phyloP scores from a whole-genome alignment of 2,329 filamentous ascomycete genomes.

The Chrysosporium keratinophilum region DNA sequence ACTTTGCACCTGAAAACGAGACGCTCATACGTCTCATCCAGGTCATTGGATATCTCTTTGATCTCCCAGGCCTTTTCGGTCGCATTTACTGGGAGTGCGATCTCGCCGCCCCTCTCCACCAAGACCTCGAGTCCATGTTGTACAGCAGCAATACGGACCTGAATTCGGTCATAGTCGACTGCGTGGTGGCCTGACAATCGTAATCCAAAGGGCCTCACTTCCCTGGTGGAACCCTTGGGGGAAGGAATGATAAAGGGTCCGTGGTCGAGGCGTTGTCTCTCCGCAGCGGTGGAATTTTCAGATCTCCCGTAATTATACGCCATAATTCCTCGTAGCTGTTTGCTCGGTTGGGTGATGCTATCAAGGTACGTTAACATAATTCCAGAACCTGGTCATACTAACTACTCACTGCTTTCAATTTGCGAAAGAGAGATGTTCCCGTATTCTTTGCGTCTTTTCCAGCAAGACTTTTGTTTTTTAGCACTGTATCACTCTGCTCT shows the following conservation, averaged over 20 bases:
- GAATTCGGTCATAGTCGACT: slow-evolving; percentile 4
- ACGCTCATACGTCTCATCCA: neutral
- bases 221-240: neutral
- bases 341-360: neutral
- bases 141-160: slow-evolving; percentile 4
- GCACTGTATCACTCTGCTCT: too few relatives aligned
- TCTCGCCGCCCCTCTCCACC: neutral
- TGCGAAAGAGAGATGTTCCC: neutral
- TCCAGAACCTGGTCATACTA: neutral
- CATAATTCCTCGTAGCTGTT: neutral
- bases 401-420: neutral
- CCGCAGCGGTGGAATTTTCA: neutral
- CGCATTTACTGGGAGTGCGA: neutral
- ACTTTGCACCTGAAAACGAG: neutral
- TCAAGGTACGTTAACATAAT: neutral
- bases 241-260: slow-evolving; percentile 1
- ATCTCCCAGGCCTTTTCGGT: neutral
- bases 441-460: too few relatives aligned
- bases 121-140: slow-evolving; percentile 4
- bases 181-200: neutral
- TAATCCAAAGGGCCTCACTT: slow-evolving; percentile 1
- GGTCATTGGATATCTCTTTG: neutral
- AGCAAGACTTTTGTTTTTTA: too few relatives aligned
- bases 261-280: neutral
- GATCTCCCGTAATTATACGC: slow-evolving; percentile 3